Evolutionary conservation across 2,329 filamentous ascomycete species (phyloP), one percentile per base, ranked within the genome.

Genomic region (Neocatenulostroma microsporum): DNA sequence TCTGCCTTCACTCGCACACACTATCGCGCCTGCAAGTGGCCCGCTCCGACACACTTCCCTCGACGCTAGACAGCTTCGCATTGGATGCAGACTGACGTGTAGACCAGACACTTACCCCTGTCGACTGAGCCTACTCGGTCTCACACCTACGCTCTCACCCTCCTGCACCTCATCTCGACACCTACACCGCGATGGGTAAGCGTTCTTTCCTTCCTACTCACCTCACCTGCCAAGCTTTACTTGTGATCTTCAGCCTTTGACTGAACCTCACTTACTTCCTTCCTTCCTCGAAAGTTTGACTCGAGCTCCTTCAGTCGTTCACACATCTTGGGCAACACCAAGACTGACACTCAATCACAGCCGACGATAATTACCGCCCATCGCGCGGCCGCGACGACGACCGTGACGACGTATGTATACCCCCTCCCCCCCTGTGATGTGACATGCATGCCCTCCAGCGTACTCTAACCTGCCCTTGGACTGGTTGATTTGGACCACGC

Each of bases 351-450:
- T 11, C 21, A n/a, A 14, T 31, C 27, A 14, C 21, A 26, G n/a
- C 36, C 44, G 44, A 46, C 37, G 44, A 46, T 38, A 46, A 41
- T 32, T 46, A 46, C 37, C 44, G 44, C 38, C 44, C 44, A 21
- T 42, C 42, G 30, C 41, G 41, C 24, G 41, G 40, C 21, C 41
- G 41, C 32, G 41, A 44, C 30, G 39, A 41, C 14, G 41, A 43
- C 21, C 41, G 41, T 34, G 41, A 44, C 30, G 39, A 41, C 14
- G 41, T 44, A 41, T 38, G 39, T 40, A 37, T 15, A 24, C 25
- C n/a, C n/a, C 29, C n/a, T 14, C 29, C n/a, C 29, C 29, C 29
- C 13, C 18, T 14, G 18, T 10, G 14, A 3, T 15, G n/a, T 34
- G 9, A 20, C 21, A n/a, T 26, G 11, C 23, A 21, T 8, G 33